Percentiles rank a stretch among this genome's conserved stretches.
Conservation (phyloP, 257 asterid species). For the Scutellaria galericulata region DNA sequence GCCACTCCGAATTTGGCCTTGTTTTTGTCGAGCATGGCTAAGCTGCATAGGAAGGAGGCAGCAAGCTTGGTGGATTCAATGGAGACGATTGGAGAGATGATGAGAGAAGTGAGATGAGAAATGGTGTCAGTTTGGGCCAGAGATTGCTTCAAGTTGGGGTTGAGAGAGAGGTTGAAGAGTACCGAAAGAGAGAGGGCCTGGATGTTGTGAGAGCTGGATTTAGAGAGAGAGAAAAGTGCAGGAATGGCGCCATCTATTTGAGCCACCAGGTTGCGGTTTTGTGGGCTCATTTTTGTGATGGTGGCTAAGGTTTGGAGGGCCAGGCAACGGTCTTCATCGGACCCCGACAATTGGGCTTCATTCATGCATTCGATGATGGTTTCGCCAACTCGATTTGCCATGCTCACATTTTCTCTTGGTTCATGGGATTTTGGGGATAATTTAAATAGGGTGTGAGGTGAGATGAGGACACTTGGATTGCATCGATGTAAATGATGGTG, state of each 20-base stretch:
- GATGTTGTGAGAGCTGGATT: slow-evolving; percentile 30
- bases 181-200: slow-evolving; percentile 63
- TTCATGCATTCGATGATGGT: slow-evolving; percentile 55
- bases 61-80: slow-evolving; percentile 54
- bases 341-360: slow-evolving; percentile 44
- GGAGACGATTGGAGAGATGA: slow-evolving; percentile 31
- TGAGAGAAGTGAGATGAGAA: slow-evolving; percentile 47
- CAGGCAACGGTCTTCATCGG: slow-evolving; percentile 40
- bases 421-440: too few relatives aligned
- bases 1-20: slow-evolving; percentile 84
- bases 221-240: slow-evolving; percentile 52
- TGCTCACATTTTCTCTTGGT: slow-evolving; percentile 2
- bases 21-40: slow-evolving; percentile 81
- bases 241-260: slow-evolving; percentile 62
- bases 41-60: slow-evolving; percentile 77
- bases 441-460: too few relatives aligned
- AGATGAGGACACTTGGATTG: not conserved
- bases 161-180: slow-evolving; percentile 75
- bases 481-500: not conserved
- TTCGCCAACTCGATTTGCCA: slow-evolving; percentile 47
- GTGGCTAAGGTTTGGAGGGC: slow-evolving; percentile 62
- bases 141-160: slow-evolving; percentile 61
- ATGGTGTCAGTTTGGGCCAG: slow-evolving; percentile 65
- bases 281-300: slow-evolving; percentile 76
- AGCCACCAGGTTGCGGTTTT: slow-evolving; percentile 62